Base-by-base conservation (phyloP, 139 green algal genomes). In the Zygnema circumcarinatum region DNA sequence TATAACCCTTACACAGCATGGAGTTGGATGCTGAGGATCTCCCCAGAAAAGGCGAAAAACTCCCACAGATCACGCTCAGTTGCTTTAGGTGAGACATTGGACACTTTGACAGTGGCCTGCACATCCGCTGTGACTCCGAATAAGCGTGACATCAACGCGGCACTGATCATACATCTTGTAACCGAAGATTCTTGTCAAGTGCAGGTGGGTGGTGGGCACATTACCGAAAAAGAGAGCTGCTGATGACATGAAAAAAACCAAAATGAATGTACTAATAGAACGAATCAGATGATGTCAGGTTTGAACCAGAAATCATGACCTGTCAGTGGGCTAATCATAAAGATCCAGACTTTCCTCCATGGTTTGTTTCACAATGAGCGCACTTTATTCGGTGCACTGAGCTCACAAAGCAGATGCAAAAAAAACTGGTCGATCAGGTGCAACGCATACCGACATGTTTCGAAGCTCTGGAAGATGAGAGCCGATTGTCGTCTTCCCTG, bases 21-120 rank as follows among this genome's bases (percentile, higher is more conserved):
- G 16, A 83, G 3, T 86, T 69, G 33, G 7, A 88, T 87, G 76
- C 76, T 79, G 7, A 21, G 38, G 16, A 88, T 88, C 35, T 88
- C 82, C 7, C 82, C 82, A 35, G 82, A 88, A 88, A 88, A 88
- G 11, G 76, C 38, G 54, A 88, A 88, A 53, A 88, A 88, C 2
- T 88, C 82, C 38, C 82, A 74, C 76, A 88, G 78, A 40, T 88
- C 75, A 3, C 38, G 42, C 7, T 88, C 82, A 35, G 74, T 88
- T 2, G 75, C 82, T 3, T 88, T 88, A 3, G n/a, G 29, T 25
- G 82, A 88, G 20, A 88, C 3, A 31, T 87, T 87, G 25, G 82
- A 88, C 20, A 88, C 82, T 78, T 88, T 87, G 21, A 88, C 78
- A 41, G 76, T 79, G 3, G 74, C n/a, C 82, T 86, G 36, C 68